Base-by-base conservation (phyloP, 805 yeast genomes). In the Sugiyamaella lignohabitans region DNA sequence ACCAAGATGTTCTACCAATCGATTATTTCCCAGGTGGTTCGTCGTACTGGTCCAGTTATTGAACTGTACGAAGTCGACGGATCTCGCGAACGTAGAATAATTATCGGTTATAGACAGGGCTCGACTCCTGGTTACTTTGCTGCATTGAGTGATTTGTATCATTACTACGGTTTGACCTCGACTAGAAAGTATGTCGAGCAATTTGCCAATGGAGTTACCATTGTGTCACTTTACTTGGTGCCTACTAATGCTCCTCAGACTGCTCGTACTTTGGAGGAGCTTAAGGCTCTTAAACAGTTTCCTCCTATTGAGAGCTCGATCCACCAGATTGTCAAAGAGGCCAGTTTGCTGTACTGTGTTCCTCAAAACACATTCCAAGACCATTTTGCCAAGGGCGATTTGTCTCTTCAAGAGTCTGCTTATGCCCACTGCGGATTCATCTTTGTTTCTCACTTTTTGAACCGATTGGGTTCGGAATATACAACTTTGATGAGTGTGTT, bases 171-270 rank as follows among this genome's bases (percentile, higher is more conserved):
- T 53, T 75, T 93, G 57, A 76, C 79, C 40, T 80, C 89, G 50
- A 80, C 93, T 43, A 79, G 96, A 65, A 88, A 88, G 69, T 93
- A 89, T 63, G 88, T 93, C 49, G 98, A 91, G 66, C 93, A 89
- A 64, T 93, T 91, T 64, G 74, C 89, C 55, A 87, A 89, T 62
- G 96, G 95, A 44, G 76, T 82, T 53, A 82, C 96, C 20, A 76
- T 91, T 45, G 78, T 88, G 59, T 88, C 97, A 34, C 76, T 88
- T 73, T 93, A 93, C 67, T 75, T 91, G 60, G 78, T 78, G 40
- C 83, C 86, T 48, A 69, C 77, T 34, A 70, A 76, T 29, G 80
- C 75, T 53, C 66, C 68, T 3, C 64, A 66, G 47, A 68, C 58
- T 21, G 62, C 68, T 16, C 53, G 62, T 40, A 56, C 65, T 20